Evolutionary conservation across 495 filamentous ascomycete genomes (phyloP), one percentile per base, ranked within the genome.

Genomic region (Lasiosphaeris hirsuta): DNA sequence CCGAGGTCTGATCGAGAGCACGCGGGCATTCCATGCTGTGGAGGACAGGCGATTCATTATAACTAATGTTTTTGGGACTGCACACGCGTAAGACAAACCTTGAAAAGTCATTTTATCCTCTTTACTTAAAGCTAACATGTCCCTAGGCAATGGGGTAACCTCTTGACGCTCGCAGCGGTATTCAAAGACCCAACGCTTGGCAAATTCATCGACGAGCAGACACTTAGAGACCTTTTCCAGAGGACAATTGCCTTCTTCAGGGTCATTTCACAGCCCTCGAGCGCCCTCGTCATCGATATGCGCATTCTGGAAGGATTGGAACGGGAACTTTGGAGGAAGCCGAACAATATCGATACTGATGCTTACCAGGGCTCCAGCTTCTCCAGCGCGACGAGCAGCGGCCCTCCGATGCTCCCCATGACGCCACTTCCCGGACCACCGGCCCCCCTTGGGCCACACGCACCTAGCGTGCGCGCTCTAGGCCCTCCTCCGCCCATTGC

Each of bases 1-100:
- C 36, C 69, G 82, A 18, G 89, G 90, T 7, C 85, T 94, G 4
- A 84, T 94, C n/a, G 71, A 83, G 61, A 96, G 92, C 68, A 97
- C 93, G 1, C 79, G 80, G 56, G 90, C 92, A 1, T 96, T 97
- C 64, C 89, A 96, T 72, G 84, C 85, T 0, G 71, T 87, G 42
- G 76, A 69, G 37, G 73, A 69, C 11, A 79, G 83, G 51, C 83
- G 93, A 5, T 85, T 88, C 23, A 85, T 96, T 35, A 84, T 96
- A 42, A 97, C 93, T 8, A 97, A 96, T 65, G 89, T 96, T 19
- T 95, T 95, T 70, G 92, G 93, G 18, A 97, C 93, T 10, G 88
- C 92, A 60, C 93, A 96, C 80, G 93, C 93, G 92, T 97, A 91
- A 84, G 91, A 35, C 38, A 36, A 7, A 14, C 7, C 30, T 40